phyloP scores from a whole-genome alignment of 441 rosid genomes.

The Bruguiera hainesii region DNA sequence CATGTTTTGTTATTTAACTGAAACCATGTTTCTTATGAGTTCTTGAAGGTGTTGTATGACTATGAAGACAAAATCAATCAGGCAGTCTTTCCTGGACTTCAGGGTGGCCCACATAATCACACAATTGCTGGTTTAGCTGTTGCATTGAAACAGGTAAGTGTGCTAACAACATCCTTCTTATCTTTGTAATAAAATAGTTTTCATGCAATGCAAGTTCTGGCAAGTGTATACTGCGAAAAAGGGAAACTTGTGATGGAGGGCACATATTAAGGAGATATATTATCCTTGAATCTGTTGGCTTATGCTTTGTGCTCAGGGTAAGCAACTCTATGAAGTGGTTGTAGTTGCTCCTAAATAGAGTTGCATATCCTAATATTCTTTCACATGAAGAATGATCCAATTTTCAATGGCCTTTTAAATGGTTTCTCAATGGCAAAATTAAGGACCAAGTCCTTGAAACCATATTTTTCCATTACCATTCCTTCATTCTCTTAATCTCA shows the following conservation, averaged over 20 bases:
- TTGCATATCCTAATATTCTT: too few species aligned
- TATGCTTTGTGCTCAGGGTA: too few species aligned
- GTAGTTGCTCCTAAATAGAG: too few species aligned
- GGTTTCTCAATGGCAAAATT: background rate
- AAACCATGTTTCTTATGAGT: conserved; percentile 15
- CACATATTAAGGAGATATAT: too few species aligned
- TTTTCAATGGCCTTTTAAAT: background rate
- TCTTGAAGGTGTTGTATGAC: conserved; percentile 74
- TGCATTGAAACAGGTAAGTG: conserved; percentile 81
- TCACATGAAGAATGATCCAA: too few species aligned
- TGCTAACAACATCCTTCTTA: conserved; percentile 2
- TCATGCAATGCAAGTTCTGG: background rate
- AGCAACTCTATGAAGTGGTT: too few species aligned
- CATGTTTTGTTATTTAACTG: conserved; percentile 4
- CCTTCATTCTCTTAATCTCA: background rate
- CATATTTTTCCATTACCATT: background rate
- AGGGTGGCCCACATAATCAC: conserved; percentile 98
- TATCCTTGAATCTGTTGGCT: too few species aligned
- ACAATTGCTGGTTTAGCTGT: conserved; percentile 94
- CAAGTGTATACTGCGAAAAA: too few species aligned
- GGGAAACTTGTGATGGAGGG: too few species aligned
- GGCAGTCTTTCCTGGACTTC: conserved; percentile 96
- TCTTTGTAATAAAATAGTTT: background rate
- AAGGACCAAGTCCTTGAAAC: background rate
- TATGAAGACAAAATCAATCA: conserved; percentile 90